Conservation (phyloP, 192 early-diverging fungal species). For the Backusella morwellensis region DNA sequence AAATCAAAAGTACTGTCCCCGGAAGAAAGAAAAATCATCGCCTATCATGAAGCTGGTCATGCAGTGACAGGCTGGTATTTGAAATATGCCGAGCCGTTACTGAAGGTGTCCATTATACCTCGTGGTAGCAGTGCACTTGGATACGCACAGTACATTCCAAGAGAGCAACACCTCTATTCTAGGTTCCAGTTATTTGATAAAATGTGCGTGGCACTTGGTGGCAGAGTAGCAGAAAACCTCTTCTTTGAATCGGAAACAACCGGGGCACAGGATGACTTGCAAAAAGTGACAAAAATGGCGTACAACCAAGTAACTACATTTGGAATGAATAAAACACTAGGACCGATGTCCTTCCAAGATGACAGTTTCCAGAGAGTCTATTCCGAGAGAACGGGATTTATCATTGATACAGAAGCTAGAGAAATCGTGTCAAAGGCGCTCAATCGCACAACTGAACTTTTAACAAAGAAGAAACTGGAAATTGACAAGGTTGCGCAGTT, state of each 20-base stretch:
- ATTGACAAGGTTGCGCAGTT: constrained; percentile 92
- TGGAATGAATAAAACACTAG: constrained; percentile 90
- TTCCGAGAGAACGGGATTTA: constrained; percentile 86
- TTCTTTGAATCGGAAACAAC: constrained; percentile 93
- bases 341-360: constrained; percentile 80
- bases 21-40: constrained; percentile 97
- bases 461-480: constrained; percentile 78
- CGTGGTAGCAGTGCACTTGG: constrained; percentile 92
- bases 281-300: constrained; percentile 97
- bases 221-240: constrained; percentile 84
- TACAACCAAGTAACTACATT: constrained; percentile 93
- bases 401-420: constrained; percentile 97
- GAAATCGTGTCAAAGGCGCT: constrained; percentile 78
- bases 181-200: constrained; percentile 87
- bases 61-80: constrained; percentile 94
- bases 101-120: constrained; percentile 98
- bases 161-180: constrained; percentile 95
- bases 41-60: constrained; percentile 58
- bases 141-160: constrained; percentile 98
- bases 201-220: constrained; percentile 87
- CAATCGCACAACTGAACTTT: constrained; percentile 74
- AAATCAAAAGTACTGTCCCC: constrained; percentile 94
- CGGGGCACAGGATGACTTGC: constrained; percentile 93
- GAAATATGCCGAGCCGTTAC: constrained; percentile 91
- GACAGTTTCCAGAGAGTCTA: constrained; percentile 92